phyloP scores from a whole-genome alignment of 2,329 filamentous ascomycete genomes.

The Hypocrella siamensis region DNA sequence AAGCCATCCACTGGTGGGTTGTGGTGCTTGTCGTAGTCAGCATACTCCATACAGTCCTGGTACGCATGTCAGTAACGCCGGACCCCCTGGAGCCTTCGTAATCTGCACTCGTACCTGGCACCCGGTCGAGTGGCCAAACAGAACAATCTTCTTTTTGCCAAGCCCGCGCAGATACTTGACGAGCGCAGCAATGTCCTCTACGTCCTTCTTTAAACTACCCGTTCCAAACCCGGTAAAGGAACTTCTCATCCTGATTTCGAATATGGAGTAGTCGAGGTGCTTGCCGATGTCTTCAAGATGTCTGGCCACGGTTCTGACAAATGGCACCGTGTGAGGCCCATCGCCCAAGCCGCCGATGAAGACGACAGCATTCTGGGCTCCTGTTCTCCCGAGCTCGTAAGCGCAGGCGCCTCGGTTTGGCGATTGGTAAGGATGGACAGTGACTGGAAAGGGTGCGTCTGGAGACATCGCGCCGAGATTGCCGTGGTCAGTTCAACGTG shows the following conservation, averaged over 20 bases:
- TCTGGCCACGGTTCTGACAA: constrained; percentile 31
- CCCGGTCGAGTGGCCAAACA: constrained; percentile 44
- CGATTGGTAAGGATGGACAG: constrained; percentile 29
- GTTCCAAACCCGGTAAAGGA: constrained; percentile 37
- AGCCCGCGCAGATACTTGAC: constrained; percentile 37
- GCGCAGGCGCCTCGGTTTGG: constrained; percentile 23
- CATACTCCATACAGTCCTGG: constrained; percentile 44
- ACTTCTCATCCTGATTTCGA: constrained; percentile 39
- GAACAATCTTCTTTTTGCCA: constrained; percentile 33
- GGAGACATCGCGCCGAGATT: constrained; percentile 9
- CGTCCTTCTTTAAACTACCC: constrained; percentile 33
- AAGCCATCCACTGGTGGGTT: constrained; percentile 51
- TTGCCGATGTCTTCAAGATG: constrained; percentile 19
- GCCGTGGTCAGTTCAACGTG: not conserved
- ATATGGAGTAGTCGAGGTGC: constrained; percentile 32
- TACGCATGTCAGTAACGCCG: not conserved
- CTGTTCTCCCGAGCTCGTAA: constrained; percentile 27
- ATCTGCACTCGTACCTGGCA: constrained; percentile 28
- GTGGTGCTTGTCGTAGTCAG: constrained; percentile 22
- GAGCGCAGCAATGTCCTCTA: constrained; percentile 34
- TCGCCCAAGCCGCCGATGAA: constrained; percentile 59
- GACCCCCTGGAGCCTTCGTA: not conserved
- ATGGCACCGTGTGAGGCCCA: constrained; percentile 49
- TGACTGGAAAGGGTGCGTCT: constrained; percentile 22
- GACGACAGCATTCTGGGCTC: constrained; percentile 42